phyloP scores from a whole-genome alignment of 371 early-diverging fungal genomes.

The Gilbertella persicaria region DNA sequence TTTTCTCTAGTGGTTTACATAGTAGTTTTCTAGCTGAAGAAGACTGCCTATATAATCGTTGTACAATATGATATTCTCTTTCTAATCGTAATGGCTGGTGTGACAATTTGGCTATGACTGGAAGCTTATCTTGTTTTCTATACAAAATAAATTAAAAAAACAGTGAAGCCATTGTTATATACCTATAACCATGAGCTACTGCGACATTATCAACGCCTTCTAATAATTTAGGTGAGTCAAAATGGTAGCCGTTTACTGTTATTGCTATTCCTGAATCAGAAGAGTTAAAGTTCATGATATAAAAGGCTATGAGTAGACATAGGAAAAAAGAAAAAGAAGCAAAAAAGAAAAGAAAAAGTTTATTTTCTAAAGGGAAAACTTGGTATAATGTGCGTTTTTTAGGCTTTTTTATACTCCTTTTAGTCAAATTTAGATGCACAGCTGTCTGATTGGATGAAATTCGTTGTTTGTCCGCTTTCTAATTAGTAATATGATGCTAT shows the following conservation, averaged over 20 bases:
- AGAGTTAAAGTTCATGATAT: too few species aligned
- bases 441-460: too few species aligned
- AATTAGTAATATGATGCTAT: too few species aligned
- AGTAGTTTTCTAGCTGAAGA: slow-evolving; percentile 29
- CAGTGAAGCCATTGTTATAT: slow-evolving; percentile 1
- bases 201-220: slow-evolving; percentile 40
- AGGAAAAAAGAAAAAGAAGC: too few species aligned
- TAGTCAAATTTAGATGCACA: too few species aligned
- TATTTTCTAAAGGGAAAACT: too few species aligned
- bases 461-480: too few species aligned
- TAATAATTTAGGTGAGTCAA: slow-evolving; percentile 26
- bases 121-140: slow-evolving; percentile 40
- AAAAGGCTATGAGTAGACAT: too few species aligned
- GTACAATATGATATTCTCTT: slow-evolving; percentile 49
- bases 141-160: neutral
- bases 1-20: slow-evolving; percentile 44
- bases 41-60: slow-evolving; percentile 36
- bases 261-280: neutral
- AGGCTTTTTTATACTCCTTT: too few species aligned
- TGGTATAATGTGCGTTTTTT: too few species aligned
- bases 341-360: too few species aligned
- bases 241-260: slow-evolving; percentile 31
- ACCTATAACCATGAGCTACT: slow-evolving; percentile 46
- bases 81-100: slow-evolving; percentile 45
- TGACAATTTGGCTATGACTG: slow-evolving; percentile 49